These are phyloP conservation scores for Emergomyces pasteurianus DNA, from an alignment of 2,329 filamentous ascomycete species.

Conservation along the genomic window DNA sequence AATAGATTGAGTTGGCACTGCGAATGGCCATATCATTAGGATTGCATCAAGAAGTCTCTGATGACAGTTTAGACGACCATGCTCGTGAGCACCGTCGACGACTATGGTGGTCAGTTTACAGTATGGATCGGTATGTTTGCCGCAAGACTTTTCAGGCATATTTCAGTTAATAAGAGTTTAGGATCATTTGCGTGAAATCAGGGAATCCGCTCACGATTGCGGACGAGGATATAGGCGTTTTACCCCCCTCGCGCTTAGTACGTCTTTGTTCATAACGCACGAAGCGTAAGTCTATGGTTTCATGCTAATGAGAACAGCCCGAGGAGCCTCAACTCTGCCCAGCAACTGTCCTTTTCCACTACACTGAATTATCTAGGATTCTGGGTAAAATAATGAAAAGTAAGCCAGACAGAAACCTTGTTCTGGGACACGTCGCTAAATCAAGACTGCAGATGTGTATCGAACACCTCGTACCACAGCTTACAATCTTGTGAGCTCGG, in stretches of 20 bases:
- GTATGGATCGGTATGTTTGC: slow-evolving; percentile 34
- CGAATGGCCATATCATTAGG: slow-evolving; percentile 47
- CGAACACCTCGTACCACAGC: slow-evolving; percentile 37
- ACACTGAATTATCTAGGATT: slow-evolving; percentile 43
- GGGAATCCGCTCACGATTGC: slow-evolving; percentile 45
- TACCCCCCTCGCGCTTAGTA: slow-evolving; percentile 22
- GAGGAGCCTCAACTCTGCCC: slow-evolving; percentile 33
- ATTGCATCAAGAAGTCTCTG: slow-evolving; percentile 42
- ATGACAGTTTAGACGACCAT: slow-evolving; percentile 27
- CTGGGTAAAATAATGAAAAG: slow-evolving; percentile 38
- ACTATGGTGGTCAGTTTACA: slow-evolving; percentile 48
- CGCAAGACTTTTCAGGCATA: neutral
- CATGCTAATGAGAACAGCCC: slow-evolving; percentile 11
- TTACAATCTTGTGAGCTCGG: slow-evolving; percentile 37
- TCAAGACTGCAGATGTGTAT: slow-evolving; percentile 33
- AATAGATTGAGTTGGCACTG: slow-evolving; percentile 39
- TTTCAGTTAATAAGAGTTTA: slow-evolving; percentile 6
- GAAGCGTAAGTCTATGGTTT: slow-evolving; percentile 8
- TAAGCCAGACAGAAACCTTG: slow-evolving; percentile 4
- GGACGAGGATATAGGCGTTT: slow-evolving; percentile 42
- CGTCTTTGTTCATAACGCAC: slow-evolving; percentile 5
- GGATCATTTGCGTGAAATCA: slow-evolving; percentile 42
- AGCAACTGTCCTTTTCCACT: slow-evolving; percentile 39
- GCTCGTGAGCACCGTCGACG: slow-evolving; percentile 40
- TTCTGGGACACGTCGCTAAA: slow-evolving; percentile 4